phyloP scores from a whole-genome alignment of 2,329 filamentous ascomycete genomes.

The Trichothecium sympodiale region DNA sequence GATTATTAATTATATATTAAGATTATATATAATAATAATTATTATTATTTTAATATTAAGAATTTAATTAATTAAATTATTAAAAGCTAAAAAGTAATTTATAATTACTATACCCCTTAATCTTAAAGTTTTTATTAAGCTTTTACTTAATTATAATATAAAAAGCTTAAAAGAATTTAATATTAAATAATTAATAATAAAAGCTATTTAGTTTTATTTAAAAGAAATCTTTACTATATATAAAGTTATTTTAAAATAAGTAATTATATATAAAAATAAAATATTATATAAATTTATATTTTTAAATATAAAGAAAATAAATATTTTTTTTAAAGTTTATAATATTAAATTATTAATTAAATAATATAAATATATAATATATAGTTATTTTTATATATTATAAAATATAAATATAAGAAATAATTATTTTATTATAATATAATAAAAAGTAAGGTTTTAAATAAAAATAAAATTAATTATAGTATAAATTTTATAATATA shows the following conservation, averaged over 20 bases:
- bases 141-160: no score
- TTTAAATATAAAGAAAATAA: not conserved
- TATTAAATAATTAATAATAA: no score
- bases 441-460: slow-evolving; percentile 1
- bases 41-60: not conserved
- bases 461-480: not conserved
- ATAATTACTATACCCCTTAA: no score
- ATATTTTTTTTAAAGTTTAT: no score
- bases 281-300: not conserved
- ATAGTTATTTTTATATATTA: slow-evolving; percentile 1
- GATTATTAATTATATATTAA: not conserved
- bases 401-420: not conserved
- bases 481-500: no score
- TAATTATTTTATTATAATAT: slow-evolving; percentile 2
- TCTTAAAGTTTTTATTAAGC: no score
- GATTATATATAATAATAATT: not conserved
- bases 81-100: no score
- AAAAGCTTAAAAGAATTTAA: no score
- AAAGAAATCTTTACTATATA: not conserved
- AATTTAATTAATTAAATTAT: no score
- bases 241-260: slow-evolving; percentile 1
- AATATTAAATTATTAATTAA: no score
- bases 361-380: no score
- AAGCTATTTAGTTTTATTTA: not conserved
- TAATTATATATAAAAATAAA: no score